Conservation (phyloP, 345 rosid species). For the Dipteronia sinensis region DNA sequence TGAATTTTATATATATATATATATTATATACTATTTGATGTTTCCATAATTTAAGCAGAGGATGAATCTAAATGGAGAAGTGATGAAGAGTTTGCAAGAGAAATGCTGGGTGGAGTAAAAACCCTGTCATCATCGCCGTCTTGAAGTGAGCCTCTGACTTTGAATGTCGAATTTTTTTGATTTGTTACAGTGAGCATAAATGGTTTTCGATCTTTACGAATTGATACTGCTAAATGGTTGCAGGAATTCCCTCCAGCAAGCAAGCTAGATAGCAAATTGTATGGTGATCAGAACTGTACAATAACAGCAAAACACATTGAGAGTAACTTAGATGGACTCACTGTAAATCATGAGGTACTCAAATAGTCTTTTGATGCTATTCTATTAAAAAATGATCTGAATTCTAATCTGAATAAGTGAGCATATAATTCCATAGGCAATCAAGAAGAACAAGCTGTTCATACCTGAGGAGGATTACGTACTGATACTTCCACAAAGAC, state of each 20-base stretch:
- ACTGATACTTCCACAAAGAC: constrained; percentile 33
- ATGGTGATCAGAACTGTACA: constrained; percentile 61
- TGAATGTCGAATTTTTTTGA: no score
- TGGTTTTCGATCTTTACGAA: not conserved
- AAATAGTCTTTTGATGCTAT: no score
- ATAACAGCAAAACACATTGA: constrained; percentile 15
- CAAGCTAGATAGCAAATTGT: constrained; percentile 52
- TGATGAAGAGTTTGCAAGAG: constrained; percentile 77
- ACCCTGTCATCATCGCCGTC: constrained; percentile 63
- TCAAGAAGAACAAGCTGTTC: constrained; percentile 58
- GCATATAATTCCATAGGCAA: constrained; percentile 46
- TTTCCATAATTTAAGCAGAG: constrained; percentile 20
- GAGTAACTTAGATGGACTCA: no score
- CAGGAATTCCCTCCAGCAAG: constrained; percentile 80
- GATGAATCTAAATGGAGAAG: constrained; percentile 58
- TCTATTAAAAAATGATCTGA: no score
- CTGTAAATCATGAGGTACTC: constrained; percentile 8
- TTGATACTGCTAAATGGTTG: constrained; percentile 10
- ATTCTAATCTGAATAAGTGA: no score
- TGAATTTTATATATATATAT: no score
- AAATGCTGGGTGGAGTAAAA: constrained; percentile 80
- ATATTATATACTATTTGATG: not conserved
- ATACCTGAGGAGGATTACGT: constrained; percentile 71
- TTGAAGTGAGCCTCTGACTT: constrained; percentile 39
- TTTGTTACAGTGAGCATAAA: no score